Evolutionary conservation across 768 basidiomycete genomes (phyloP).

Genomic region (Scleroderma bovista): DNA sequence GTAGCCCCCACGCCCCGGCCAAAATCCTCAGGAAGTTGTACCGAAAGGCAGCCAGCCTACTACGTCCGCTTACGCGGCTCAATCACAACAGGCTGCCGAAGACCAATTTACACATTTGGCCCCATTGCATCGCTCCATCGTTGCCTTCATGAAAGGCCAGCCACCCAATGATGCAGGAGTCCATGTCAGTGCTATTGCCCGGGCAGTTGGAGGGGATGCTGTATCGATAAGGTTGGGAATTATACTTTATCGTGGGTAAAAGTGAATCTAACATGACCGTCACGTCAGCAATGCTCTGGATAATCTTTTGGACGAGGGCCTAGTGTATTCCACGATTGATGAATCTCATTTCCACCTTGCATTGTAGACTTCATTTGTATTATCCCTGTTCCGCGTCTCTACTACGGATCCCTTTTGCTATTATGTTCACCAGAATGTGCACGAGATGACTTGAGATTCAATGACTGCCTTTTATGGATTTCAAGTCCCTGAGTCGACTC

Average conservation of each 20-base stretch:
- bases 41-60: constrained; percentile 8
- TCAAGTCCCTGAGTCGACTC: no score
- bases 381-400: no score
- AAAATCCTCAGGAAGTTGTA: constrained; percentile 13
- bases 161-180: constrained; percentile 58
- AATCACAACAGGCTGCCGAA: constrained; percentile 21
- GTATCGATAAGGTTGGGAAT: constrained; percentile 53
- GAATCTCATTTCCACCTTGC: constrained; percentile 55
- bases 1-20: constrained; percentile 32
- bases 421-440: no score
- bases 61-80: constrained; percentile 39
- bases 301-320: constrained; percentile 71
- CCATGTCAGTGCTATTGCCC: constrained; percentile 67
- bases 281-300: constrained; percentile 62
- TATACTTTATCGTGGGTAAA: not conserved
- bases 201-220: constrained; percentile 55
- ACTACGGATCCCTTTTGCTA: no score
- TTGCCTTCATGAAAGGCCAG: constrained; percentile 52
- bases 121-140: constrained; percentile 54
- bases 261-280: constrained; percentile 1
- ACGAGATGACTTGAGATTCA: no score
- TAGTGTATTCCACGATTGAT: constrained; percentile 74
- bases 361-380: constrained; percentile 6
- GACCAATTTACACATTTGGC: constrained; percentile 56
- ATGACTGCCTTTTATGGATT: no score